Conservation (phyloP, 768 basidiomycete species). For the Pilatotrama ljubarskyi region DNA sequence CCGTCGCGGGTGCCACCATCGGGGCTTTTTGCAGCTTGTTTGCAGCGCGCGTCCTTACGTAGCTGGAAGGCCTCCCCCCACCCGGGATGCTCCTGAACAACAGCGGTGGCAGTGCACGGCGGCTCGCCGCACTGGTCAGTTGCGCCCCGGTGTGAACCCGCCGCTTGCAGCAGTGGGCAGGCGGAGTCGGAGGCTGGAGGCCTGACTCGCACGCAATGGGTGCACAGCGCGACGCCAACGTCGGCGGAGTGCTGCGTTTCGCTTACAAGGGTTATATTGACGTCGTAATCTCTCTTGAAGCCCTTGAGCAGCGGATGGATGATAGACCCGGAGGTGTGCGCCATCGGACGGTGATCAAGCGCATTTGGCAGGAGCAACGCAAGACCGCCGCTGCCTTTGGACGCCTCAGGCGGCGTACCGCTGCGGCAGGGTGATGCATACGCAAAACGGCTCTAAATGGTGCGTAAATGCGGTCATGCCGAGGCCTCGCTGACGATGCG, state of each 20-base stretch:
- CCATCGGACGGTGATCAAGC: not conserved
- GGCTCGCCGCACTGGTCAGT: not conserved
- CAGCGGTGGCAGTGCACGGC: constrained; percentile 12
- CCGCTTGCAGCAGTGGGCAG: not conserved
- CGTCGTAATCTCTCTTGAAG: not conserved
- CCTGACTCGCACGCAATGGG: not conserved
- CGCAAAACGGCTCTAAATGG: not conserved
- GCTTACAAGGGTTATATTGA: not conserved
- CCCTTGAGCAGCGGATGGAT: not conserved
- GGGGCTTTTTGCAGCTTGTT: constrained; percentile 5
- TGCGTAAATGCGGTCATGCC: not conserved
- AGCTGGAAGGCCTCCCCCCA: not conserved
- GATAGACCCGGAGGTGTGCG: not conserved
- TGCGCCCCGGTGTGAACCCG: not conserved
- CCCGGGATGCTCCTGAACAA: constrained; percentile 1
- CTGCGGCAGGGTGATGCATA: too few species aligned
- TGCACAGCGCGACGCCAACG: not conserved
- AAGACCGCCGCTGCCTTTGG: not conserved
- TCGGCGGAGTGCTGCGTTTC: too few species aligned
- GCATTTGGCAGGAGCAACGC: not conserved
- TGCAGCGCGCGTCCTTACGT: not conserved
- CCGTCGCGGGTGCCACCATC: not conserved
- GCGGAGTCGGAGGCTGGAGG: not conserved
- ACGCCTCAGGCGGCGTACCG: too few species aligned
- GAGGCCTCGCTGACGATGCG: not conserved